Conservation (phyloP, 257 asterid species). For the Capsicum baccatum region DNA sequence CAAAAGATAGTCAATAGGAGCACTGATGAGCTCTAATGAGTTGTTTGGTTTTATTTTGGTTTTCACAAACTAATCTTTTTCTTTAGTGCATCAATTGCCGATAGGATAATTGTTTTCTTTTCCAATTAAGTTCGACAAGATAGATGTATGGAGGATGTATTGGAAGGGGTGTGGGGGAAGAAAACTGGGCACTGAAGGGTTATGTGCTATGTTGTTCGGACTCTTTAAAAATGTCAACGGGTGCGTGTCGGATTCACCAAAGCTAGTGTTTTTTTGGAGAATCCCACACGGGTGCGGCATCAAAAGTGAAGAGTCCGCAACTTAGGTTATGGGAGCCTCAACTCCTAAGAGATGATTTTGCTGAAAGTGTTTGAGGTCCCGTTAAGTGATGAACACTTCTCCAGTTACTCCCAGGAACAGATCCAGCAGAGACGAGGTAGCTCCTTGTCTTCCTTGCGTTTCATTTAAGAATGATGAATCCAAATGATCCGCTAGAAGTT, state of each 20-base stretch:
- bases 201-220: neutral
- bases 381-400: neutral
- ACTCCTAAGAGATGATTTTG: neutral
- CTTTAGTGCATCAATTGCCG: neutral
- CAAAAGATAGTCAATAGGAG: neutral
- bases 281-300: no score
- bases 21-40: neutral
- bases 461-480: neutral
- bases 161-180: neutral
- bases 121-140: neutral
- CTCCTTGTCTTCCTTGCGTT: conserved; percentile 21
- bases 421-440: neutral
- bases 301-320: no score
- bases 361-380: conserved; percentile 7
- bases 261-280: no score
- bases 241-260: no score
- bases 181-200: neutral
- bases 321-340: neutral
- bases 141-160: conserved; percentile 11
- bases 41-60: neutral
- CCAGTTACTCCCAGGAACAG: neutral
- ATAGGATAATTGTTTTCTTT: neutral
- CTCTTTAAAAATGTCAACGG: no score
- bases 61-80: conserved; percentile 15
- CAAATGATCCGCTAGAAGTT: neutral